Evolutionary conservation across 495 filamentous ascomycete species (phyloP).

Genomic region (Parmelia sp.): DNA sequence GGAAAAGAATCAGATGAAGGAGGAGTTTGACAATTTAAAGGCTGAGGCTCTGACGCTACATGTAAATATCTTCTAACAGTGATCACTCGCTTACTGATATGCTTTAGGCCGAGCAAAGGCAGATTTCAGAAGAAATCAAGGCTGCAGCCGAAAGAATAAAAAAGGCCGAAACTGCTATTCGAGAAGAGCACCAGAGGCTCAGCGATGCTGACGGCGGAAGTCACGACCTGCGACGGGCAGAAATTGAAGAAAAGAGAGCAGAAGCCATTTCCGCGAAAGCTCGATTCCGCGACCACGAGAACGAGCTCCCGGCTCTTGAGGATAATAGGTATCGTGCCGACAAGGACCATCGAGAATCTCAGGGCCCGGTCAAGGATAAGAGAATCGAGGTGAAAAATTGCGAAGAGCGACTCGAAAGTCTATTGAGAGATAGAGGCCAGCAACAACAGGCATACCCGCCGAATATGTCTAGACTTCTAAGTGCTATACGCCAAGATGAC

Average conservation of each 20-base stretch:
- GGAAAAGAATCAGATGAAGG: conserved; percentile 39
- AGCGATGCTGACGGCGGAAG: conserved; percentile 48
- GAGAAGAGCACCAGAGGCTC: conserved; percentile 45
- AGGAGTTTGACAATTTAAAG: conserved; percentile 37
- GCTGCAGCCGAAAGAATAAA: conserved; percentile 38
- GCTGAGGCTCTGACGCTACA: conserved; percentile 40
- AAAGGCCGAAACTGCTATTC: conserved; percentile 38
- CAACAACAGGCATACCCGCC: conserved; percentile 51
- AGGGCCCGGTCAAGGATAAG: conserved; percentile 29
- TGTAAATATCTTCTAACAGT: conserved; percentile 30
- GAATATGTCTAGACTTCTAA: conserved; percentile 57
- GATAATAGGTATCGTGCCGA: conserved; percentile 38
- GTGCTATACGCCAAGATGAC: conserved; percentile 57
- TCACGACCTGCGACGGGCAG: conserved; percentile 43
- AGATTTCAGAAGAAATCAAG: conserved; percentile 43
- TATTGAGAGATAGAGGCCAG: conserved; percentile 49
- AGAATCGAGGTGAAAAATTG: conserved; percentile 38
- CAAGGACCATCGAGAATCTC: conserved; percentile 28
- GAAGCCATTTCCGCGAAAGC: conserved; percentile 32
- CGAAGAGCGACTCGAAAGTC: conserved; percentile 40
- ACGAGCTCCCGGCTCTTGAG: conserved; percentile 26
- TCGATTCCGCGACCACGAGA: conserved; percentile 33
- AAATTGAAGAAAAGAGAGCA: conserved; percentile 38
- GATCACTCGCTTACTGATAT: conserved; percentile 19
- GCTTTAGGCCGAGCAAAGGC: conserved; percentile 46